phyloP scores from a whole-genome alignment of 2,329 filamentous ascomycete species.

The Penicillium palitans region DNA sequence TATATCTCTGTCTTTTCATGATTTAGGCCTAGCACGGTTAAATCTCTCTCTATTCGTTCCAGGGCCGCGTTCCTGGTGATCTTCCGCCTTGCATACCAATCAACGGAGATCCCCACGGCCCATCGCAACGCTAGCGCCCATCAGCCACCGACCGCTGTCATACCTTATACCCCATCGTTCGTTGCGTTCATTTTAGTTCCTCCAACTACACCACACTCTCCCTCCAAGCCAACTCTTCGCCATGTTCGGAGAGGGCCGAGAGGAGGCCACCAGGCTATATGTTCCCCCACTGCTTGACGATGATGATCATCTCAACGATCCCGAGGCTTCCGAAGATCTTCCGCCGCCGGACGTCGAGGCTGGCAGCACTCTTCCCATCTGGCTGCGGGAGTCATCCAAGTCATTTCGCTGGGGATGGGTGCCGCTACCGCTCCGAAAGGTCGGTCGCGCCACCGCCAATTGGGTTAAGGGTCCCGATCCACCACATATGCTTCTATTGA shows the following conservation, averaged over 20 bases:
- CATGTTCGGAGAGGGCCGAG: constrained; percentile 35
- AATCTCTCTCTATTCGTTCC: neutral
- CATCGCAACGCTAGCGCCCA: constrained; percentile 15
- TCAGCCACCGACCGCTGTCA: constrained; percentile 20
- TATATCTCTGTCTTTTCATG: neutral
- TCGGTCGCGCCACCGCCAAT: constrained; percentile 42
- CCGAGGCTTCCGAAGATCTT: constrained; percentile 37
- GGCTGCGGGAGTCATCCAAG: constrained; percentile 50
- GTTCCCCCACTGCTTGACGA: constrained; percentile 37
- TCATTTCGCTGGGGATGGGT: constrained; percentile 52
- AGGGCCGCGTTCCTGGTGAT: constrained; percentile 17
- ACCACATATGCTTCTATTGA: constrained; percentile 47
- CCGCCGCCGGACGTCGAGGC: constrained; percentile 34
- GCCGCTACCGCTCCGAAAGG: constrained; percentile 47
- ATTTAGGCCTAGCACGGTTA: neutral
- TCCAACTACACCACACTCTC: neutral
- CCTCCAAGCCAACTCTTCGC: neutral
- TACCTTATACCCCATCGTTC: constrained; percentile 17
- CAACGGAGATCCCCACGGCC: constrained; percentile 22
- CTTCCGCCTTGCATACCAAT: constrained; percentile 17
- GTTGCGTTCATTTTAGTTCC: constrained; percentile 9
- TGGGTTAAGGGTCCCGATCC: constrained; percentile 53
- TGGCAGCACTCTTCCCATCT: constrained; percentile 43
- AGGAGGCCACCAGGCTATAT: constrained; percentile 35
- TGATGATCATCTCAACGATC: constrained; percentile 36